Evolutionary conservation across 2,329 filamentous ascomycete species (phyloP), one percentile per base, ranked within the genome.

Genomic region (Pseudocercospora eumusae): DNA sequence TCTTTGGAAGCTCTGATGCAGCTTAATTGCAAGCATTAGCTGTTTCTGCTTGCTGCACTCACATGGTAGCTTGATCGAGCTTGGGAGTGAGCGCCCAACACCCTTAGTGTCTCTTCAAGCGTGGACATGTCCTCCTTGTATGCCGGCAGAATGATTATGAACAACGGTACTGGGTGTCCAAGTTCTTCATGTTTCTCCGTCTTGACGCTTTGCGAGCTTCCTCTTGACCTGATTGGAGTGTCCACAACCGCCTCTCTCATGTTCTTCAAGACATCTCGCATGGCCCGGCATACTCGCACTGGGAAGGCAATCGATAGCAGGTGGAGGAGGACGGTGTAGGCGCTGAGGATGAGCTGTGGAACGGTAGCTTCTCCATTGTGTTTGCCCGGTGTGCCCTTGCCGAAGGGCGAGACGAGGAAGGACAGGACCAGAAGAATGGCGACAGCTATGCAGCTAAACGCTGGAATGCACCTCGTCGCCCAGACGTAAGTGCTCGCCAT

Each of bases 121-220:
- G 86, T 89, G 61, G 88, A 86, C 60, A 86, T 77, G 60, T 90
- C 87, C 73, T 91, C 88, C 74, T 89, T 89, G 77, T 91, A 91
- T 70, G 90, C 90, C 18, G 88, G 88, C 47, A 91, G 81, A 65
- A 91, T 80, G 64, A 91, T 88, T 13, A 71, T 90, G 86, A 28
- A 89, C 76, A 59, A 88, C 75, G 71, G 71, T 9, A 65, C 61
- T n/a, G 69, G 68, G n/a, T 52, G 47, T 52, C 47, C 47, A 3
- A 27, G 13, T 28, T 28, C 47, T 31, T 52, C 47, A 40, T 69
- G 61, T 31, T 68, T 64, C 49, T 68, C 68, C 20, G 55, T 62
- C 53, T 64, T 65, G 21, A 66, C 42, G 56, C 66, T 66, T 25
- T 59, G 60, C 8, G 64, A 60, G 20, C 64, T 61, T 31, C 60